Evolutionary conservation across 495 filamentous ascomycete species (phyloP).

Genomic region (Penicillium paxilli): DNA sequence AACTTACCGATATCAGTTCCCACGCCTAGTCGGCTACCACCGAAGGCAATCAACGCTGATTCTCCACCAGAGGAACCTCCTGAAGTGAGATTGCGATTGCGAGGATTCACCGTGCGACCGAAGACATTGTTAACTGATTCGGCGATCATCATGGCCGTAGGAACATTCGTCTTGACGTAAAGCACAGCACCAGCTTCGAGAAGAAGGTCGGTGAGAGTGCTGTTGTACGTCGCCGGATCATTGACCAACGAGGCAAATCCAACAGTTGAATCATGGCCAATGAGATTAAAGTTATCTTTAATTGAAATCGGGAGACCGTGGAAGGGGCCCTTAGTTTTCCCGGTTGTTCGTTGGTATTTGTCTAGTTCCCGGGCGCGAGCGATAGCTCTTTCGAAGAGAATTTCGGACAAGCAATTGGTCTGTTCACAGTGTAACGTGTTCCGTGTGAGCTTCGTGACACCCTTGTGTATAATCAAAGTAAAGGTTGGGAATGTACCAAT

Average conservation of each 20-base stretch:
- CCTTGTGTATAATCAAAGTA: background rate
- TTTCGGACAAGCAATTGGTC: constrained; percentile 56
- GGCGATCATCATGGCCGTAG: constrained; percentile 34
- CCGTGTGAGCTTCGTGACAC: background rate
- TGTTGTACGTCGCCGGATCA: constrained; percentile 39
- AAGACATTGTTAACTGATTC: constrained; percentile 55
- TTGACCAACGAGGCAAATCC: constrained; percentile 47
- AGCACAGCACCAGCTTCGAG: constrained; percentile 43
- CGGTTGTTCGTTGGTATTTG: constrained; percentile 13
- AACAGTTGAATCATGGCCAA: constrained; percentile 48
- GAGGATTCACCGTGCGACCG: constrained; percentile 26
- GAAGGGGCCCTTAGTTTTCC: constrained; percentile 41
- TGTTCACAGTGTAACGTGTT: background rate
- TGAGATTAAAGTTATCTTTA: constrained; percentile 60
- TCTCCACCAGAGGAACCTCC: constrained; percentile 46
- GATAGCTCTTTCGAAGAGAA: constrained; percentile 55
- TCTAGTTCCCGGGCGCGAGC: constrained; percentile 40
- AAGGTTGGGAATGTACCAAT: constrained; percentile 20
- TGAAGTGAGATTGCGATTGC: constrained; percentile 34
- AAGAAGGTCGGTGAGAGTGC: constrained; percentile 28
- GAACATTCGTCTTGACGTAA: constrained; percentile 58
- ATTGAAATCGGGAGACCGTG: constrained; percentile 59
- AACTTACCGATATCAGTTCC: constrained; percentile 41
- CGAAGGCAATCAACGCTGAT: constrained; percentile 37
- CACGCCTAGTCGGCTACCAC: constrained; percentile 36